Evolutionary conservation across 2,329 filamentous ascomycete species (phyloP), one percentile per base, ranked within the genome.

Genomic region (Penicillium sp.): DNA sequence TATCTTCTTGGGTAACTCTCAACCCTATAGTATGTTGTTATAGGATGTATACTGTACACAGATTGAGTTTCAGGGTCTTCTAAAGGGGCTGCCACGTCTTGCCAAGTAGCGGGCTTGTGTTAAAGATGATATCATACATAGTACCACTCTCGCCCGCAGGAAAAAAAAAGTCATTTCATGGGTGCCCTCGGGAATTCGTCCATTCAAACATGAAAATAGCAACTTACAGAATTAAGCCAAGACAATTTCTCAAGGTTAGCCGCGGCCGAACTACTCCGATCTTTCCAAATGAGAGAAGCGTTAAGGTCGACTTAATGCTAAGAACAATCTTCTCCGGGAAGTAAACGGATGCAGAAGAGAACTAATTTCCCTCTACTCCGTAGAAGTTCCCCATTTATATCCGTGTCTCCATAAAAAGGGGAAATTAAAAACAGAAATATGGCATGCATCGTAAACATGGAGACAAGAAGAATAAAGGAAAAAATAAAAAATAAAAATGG

Each of bases 201-300:
- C 49, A 35, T 26, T 44, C 29, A 51, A 44, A 18, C 18, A 11
- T 46, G 11, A 31, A 37, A 37, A 35, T 20, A 11, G 37, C n/a
- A 2, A 32, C 29, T 7, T 13, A 13, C 31, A 46, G 14, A 42
- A 29, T 18, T 9, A 34, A 42, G 39, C 53, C 50, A 58, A 55
- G 50, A 49, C 49, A 60, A 42, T 26, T 42, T 42, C 8, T 4
- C 22, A 43, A 11, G 22, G 40, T 22, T 46, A 58, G 45, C 50
- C 39, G 32, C 47, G 53, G 42, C 61, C 52, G 61, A 62, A 39
- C 29, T 56, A 9, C 56, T 62, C 61, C 57, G 59, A 43, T 47
- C 42, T 24, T 18, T 29, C n/a, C n/a, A n/a, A 42, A 32, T 32
- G 26, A 42, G 18, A 31, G 22, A n/a, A n/a, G n/a, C n/a, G 13